These are phyloP conservation scores for Scheffersomyces cryptocercus DNA, from an alignment of 1,139 yeast genomes.

Conservation along the genomic window DNA sequence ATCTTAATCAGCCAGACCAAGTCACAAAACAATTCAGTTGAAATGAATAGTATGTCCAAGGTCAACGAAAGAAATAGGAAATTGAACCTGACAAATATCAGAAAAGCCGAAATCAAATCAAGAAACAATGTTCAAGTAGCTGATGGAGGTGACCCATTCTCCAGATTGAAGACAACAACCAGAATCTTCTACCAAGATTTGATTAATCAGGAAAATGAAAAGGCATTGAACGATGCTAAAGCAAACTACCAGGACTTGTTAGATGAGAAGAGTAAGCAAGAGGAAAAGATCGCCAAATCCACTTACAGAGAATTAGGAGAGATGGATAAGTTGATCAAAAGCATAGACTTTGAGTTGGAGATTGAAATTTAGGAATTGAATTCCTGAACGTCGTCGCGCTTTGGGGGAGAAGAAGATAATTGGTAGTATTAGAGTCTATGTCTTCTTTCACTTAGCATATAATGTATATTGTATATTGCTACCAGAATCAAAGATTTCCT, in stretches of 20 bases:
- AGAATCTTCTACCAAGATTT: constrained; percentile 70
- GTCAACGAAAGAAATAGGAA: constrained; percentile 83
- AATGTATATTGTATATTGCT: not conserved
- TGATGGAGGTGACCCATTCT: constrained; percentile 79
- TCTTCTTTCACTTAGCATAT: too few species aligned
- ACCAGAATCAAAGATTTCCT: not conserved
- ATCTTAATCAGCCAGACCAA: constrained; percentile 26
- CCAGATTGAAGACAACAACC: constrained; percentile 83
- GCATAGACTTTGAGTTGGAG: constrained; percentile 37
- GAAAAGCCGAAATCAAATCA: constrained; percentile 75
- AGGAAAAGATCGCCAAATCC: constrained; percentile 41
- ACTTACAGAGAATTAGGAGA: constrained; percentile 48
- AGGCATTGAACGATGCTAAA: constrained; percentile 44
- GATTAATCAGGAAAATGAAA: constrained; percentile 45
- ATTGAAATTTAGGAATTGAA: constrained; percentile 10
- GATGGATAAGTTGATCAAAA: constrained; percentile 41
- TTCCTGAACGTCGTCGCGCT: too few species aligned
- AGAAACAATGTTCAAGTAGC: constrained; percentile 44
- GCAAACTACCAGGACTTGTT: constrained; percentile 34
- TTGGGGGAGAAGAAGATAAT: not conserved
- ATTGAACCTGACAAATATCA: constrained; percentile 71
- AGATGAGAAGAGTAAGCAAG: constrained; percentile 40
- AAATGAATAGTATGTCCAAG: constrained; percentile 49
- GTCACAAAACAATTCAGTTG: constrained; percentile 20
- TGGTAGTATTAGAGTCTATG: not conserved